A percentile compares a stretch with the other conserved stretches of the same genome.
Evolutionary conservation across 2,329 filamentous ascomycete species (phyloP).

Genomic region (Raffaelea arxii): DNA sequence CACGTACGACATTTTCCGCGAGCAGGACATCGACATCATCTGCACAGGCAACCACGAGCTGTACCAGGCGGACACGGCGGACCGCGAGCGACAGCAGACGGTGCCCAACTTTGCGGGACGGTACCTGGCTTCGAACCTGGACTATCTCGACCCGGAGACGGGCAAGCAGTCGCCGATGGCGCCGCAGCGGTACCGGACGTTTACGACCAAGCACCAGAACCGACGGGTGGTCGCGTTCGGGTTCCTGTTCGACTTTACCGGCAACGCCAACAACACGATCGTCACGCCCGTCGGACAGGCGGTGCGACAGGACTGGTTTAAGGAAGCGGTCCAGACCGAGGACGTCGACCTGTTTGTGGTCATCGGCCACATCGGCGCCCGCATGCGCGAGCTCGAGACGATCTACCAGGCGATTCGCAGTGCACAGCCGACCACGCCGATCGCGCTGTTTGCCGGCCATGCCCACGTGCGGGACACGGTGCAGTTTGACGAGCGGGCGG

Average conservation of each 20-base stretch:
- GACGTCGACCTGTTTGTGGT: slow-evolving; percentile 75
- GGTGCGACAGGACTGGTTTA: slow-evolving; percentile 81
- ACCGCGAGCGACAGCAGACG: slow-evolving; percentile 67
- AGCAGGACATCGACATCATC: slow-evolving; percentile 76
- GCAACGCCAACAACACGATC: slow-evolving; percentile 82
- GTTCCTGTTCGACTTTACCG: slow-evolving; percentile 88
- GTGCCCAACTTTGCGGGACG: slow-evolving; percentile 72
- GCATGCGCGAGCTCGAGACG: slow-evolving; percentile 67
- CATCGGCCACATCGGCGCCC: slow-evolving; percentile 73
- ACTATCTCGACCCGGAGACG: slow-evolving; percentile 63
- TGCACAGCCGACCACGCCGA: slow-evolving; percentile 69
- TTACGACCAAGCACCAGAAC: slow-evolving; percentile 82
- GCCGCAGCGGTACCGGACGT: slow-evolving; percentile 66
- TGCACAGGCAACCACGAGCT: slow-evolving; percentile 93
- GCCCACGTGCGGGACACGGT: slow-evolving; percentile 79
- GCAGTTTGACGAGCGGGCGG: slow-evolving; percentile 67
- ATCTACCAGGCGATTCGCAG: slow-evolving; percentile 72
- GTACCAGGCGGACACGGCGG: slow-evolving; percentile 70
- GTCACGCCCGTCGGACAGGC: slow-evolving; percentile 73
- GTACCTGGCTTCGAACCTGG: slow-evolving; percentile 87
- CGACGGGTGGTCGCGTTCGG: slow-evolving; percentile 82
- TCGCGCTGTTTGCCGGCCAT: slow-evolving; percentile 88
- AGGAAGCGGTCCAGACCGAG: slow-evolving; percentile 72
- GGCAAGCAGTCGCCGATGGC: slow-evolving; percentile 68
- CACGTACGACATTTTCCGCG: slow-evolving; percentile 75